Base-by-base conservation (phyloP, 2,329 filamentous ascomycete genomes). In the Fusarium nurragi region DNA sequence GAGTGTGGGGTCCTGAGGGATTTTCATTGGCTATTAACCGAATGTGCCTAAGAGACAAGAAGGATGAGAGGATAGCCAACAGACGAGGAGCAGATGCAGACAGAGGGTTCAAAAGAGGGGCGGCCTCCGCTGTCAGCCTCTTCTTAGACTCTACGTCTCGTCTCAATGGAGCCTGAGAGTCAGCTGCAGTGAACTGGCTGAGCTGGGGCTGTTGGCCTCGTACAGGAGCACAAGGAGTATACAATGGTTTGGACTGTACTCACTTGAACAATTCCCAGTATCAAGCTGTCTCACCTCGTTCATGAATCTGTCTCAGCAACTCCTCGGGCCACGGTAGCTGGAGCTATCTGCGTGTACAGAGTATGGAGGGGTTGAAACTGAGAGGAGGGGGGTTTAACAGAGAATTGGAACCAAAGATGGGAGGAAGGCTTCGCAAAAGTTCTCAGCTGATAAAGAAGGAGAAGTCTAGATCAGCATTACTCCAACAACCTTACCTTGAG, bases 11-110 rank as follows among this genome's bases (percentile, higher is more conserved):
- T 47, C 9, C 11, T 37, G 16, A 16, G 11, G 34, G n/a, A 25
- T 22, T 48, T 26, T 64, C 44, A 75, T 76, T 76, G 74, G 74
- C 30, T 26, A 36, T 49, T 71, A 72, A 72, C 65, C 69, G 32
- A 34, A 34, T 67, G 73, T 56, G 51, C n/a, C 26, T 21, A n/a
- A 28, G 57, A 69, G 59, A 46, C 43, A 55, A 54, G 54, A 62
- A 55, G 30, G 34, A 50, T 41, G 39, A 41, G 52, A 57, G 40
- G 43, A 52, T 32, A 67, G 54, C 64, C 60, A 60, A 62, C 58
- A 30, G 44, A 54, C 28, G 39, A 51, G 45, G 43, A 54, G 59
- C 58, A 48, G 41, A 58, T 34, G 44, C 22, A 36, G 44, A 30
- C 28, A 48, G 40, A 36, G 13, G 48, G 36, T 30, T 37, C 38